Evolutionary conservation across 2,329 filamentous ascomycete genomes (phyloP), one percentile per base, ranked within the genome.

Genomic region (Madurella mycetomatis): DNA sequence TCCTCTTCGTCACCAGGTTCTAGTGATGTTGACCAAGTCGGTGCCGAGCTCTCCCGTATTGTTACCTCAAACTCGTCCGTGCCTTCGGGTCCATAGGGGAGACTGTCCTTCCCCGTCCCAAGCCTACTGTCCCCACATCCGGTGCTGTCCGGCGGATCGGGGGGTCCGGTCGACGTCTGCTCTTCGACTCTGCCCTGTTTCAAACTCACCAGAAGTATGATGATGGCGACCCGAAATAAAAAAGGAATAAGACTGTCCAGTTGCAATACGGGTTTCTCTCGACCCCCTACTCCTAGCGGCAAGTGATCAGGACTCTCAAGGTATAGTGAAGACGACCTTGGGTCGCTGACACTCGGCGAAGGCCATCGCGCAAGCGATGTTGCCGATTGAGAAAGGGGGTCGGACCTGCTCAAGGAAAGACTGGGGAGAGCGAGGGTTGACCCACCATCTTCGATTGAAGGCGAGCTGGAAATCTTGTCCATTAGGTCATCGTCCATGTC

Each of bases 361-460:
- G 66, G 65, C 64, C 64, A 62, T 58, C 61, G 60, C 60, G 64
- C 60, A 62, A 59, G 59, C 61, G 59, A 62, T 55, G 62, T 52
- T 57, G 65, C 63, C 53, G 65, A 65, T 59, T 65, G 68, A 53
- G 63, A 66, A 51, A 76, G 68, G 61, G 73, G 76, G 59, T 73
- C 74, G 60, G 73, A 67, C 65, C 73, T 73, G 61, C 67, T 70
- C 53, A 75, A 76, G 75, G 73, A 75, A 57, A 65, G 65, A 61
- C 58, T 66, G 49, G 69, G 67, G 62, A 71, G 66, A 58, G 63
- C 56, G 62, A 64, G 68, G 73, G 72, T 73, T 75, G 77, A 94
- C 91, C 81, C 85, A 99, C 92, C 92, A 87, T 97, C 92, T 79
- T 95, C 91, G 73, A 99, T 99, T 65, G 92, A 97, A 69, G 94